phyloP scores from a whole-genome alignment of 2,329 filamentous ascomycete genomes.

The Neonectria magnoliae region DNA sequence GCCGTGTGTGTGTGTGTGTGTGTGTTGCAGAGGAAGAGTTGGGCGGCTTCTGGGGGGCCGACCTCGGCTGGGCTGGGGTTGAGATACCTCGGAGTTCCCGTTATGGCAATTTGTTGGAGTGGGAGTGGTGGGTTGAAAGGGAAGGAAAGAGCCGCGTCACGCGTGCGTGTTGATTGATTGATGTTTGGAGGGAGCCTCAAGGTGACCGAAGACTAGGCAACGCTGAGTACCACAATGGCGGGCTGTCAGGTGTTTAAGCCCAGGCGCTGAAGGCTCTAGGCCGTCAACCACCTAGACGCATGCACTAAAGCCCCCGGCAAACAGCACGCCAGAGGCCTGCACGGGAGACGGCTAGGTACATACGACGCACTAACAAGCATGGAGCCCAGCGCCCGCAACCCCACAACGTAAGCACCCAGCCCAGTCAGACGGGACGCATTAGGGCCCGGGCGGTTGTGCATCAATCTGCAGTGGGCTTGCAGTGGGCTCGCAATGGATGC shows the following conservation, averaged over 20 bases:
- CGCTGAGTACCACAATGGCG: not conserved
- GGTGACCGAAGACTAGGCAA: not conserved
- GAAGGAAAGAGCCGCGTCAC: conserved; percentile 32
- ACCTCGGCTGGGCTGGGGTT: not conserved
- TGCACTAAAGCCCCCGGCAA: not conserved
- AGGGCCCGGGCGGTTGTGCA: not conserved
- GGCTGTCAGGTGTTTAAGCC: not conserved
- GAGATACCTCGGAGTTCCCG: conserved; percentile 1
- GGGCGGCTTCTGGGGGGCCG: not conserved
- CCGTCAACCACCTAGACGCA: too few species aligned
- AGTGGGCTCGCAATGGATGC: not conserved
- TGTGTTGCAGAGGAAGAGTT: conserved; percentile 6
- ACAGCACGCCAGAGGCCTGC: not conserved
- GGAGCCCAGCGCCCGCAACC: not conserved
- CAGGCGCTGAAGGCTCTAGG: too few species aligned
- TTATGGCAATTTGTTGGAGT: conserved; percentile 6
- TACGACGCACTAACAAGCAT: not conserved
- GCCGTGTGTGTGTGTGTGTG: too few species aligned
- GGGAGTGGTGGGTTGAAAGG: conserved; percentile 19
- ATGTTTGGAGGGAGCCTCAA: not conserved
- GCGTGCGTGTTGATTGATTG: conserved; percentile 18
- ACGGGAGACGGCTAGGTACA: not conserved
- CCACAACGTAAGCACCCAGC: not conserved
- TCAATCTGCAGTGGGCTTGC: not conserved
- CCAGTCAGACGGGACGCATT: not conserved